These are phyloP conservation scores for Pseudocercospora musae DNA, from an alignment of 2,329 filamentous ascomycete species.

Conservation along the genomic window DNA sequence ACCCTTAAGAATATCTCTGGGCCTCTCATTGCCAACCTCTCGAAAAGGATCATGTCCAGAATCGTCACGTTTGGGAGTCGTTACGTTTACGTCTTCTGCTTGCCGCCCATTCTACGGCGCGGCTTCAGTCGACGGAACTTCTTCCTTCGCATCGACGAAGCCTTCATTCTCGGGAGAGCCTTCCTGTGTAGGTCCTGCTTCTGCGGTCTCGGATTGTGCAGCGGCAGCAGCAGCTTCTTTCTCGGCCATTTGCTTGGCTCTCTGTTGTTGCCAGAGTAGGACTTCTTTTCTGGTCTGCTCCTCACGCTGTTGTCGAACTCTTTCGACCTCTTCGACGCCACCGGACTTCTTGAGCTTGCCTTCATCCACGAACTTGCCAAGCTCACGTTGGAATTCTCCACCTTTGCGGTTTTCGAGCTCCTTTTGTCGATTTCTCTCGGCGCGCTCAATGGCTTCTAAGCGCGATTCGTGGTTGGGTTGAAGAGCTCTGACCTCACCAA, in stretches of 20 bases:
- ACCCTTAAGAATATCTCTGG: not conserved
- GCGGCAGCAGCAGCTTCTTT: constrained; percentile 38
- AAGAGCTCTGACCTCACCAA: constrained; percentile 88
- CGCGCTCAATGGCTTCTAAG: constrained; percentile 94
- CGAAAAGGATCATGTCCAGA: not conserved
- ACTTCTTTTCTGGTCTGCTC: constrained; percentile 79
- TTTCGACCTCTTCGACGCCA: constrained; percentile 89
- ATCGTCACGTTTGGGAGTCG: not conserved
- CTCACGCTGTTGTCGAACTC: constrained; percentile 78
- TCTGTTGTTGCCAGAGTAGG: constrained; percentile 52
- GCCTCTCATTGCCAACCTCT: not conserved
- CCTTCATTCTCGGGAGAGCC: not conserved
- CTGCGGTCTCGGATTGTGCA: constrained; percentile 29
- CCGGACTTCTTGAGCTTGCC: constrained; percentile 94
- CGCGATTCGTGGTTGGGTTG: constrained; percentile 92
- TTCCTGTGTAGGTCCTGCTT: constrained; percentile 7
- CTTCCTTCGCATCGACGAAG: constrained; percentile 14
- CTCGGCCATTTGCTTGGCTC: constrained; percentile 45
- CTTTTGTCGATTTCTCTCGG: constrained; percentile 84
- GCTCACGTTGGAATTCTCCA: constrained; percentile 80
- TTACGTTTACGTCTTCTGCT: not conserved
- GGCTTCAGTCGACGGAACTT: constrained; percentile 1
- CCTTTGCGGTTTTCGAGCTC: constrained; percentile 74
- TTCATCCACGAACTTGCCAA: constrained; percentile 80
- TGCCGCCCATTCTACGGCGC: constrained; percentile 3